phyloP scores from a whole-genome alignment of 768 basidiomycete genomes.

The Xerocomus potaroensis region DNA sequence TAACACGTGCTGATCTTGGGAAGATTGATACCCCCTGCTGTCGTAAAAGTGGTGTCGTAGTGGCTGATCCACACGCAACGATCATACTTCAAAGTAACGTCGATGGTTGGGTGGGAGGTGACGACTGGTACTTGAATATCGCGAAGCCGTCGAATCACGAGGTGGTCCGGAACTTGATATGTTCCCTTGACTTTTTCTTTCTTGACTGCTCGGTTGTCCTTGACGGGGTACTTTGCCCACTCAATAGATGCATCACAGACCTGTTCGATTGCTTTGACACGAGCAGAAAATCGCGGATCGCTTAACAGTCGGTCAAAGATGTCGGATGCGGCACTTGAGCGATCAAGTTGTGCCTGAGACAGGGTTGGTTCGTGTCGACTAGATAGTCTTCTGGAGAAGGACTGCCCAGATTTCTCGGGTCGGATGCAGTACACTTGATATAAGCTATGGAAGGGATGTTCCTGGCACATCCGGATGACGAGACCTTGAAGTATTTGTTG shows the following conservation, averaged over 20 bases:
- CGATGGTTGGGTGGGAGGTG: constrained; percentile 68
- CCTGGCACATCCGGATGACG: constrained; percentile 71
- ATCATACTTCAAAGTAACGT: constrained; percentile 64
- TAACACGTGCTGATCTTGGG: constrained; percentile 77
- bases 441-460: constrained; percentile 92
- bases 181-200: constrained; percentile 25
- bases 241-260: constrained; percentile 64
- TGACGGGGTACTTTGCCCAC: constrained; percentile 66
- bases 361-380: constrained; percentile 39
- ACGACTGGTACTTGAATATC: constrained; percentile 75
- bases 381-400: constrained; percentile 41
- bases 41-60: constrained; percentile 56
- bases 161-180: constrained; percentile 41
- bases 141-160: constrained; percentile 45
- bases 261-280: constrained; percentile 50
- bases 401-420: constrained; percentile 30
- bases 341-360: constrained; percentile 43
- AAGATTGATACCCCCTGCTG: constrained; percentile 73
- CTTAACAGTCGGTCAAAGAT: constrained; percentile 54
- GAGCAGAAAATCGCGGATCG: constrained; percentile 35
- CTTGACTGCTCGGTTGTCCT: constrained; percentile 27
- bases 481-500: constrained; percentile 62
- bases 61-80: constrained; percentile 62
- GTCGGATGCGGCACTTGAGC: constrained; percentile 58
- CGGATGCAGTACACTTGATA: constrained; percentile 84